A percentile compares a stretch with the other conserved stretches of the same genome.
phyloP scores from a whole-genome alignment of 352 stramenopile genomes.

The Phytophthora uliginosa region DNA sequence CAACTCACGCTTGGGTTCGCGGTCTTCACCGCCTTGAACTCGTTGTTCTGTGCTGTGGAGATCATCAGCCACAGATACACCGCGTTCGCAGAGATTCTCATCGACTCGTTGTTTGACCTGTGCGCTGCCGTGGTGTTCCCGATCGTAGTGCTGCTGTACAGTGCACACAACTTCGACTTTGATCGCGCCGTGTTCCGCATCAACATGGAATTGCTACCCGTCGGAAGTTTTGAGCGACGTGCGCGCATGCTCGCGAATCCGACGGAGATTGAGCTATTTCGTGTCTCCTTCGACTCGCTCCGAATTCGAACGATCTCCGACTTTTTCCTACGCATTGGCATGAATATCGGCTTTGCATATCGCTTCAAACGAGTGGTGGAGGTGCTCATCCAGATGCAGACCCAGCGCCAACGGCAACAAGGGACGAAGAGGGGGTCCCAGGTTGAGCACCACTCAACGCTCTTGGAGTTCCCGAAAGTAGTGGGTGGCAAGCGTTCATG shows the following conservation, averaged over 20 bases:
- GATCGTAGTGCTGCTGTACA: constrained; percentile 34
- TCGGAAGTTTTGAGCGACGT: constrained; percentile 45
- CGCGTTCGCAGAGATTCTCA: constrained; percentile 43
- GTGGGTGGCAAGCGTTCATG: background rate
- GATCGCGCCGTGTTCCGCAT: constrained; percentile 37
- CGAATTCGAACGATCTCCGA: constrained; percentile 34
- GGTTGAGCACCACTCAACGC: background rate
- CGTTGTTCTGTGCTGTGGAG: constrained; percentile 27
- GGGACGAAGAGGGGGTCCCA: background rate
- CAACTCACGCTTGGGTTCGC: constrained; percentile 31
- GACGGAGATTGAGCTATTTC: constrained; percentile 38
- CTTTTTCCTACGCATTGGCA: constrained; percentile 46
- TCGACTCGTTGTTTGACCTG: constrained; percentile 54
- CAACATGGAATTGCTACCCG: constrained; percentile 30
- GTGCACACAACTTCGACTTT: constrained; percentile 36
- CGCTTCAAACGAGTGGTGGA: constrained; percentile 51
- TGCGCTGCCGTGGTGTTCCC: constrained; percentile 41
- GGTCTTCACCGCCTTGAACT: constrained; percentile 34
- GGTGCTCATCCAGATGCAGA: constrained; percentile 33
- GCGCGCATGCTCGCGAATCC: constrained; percentile 41
- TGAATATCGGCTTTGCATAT: constrained; percentile 49
- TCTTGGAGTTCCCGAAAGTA: constrained; percentile 10
- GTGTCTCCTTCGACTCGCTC: constrained; percentile 44
- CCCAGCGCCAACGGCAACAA: constrained; percentile 4
- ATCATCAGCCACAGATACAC: constrained; percentile 32